Conservation (phyloP, 129 eudicot genomes). For the Solidago caesia region DNA sequence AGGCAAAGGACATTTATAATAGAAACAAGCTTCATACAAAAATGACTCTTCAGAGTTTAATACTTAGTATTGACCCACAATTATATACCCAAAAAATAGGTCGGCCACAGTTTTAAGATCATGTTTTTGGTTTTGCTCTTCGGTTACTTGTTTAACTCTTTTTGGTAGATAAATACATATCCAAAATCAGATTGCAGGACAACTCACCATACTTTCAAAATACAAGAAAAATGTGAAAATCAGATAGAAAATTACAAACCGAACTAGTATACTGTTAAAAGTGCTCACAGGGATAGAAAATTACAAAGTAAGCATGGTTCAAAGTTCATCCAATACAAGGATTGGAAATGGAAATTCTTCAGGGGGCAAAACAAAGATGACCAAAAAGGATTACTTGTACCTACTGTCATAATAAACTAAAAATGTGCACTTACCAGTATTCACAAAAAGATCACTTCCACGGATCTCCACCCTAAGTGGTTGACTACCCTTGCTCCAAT, state of each 20-base stretch:
- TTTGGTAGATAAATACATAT: neutral
- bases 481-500: constrained; percentile 6
- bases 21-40: neutral
- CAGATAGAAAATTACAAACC: neutral
- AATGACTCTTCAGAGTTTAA: neutral
- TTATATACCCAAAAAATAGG: too few relatives aligned
- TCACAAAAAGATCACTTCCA: neutral
- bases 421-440: constrained; percentile 6
- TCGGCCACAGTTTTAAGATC: too few relatives aligned
- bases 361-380: neutral
- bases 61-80: neutral
- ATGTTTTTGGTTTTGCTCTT: neutral
- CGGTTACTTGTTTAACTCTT: neutral
- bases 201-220: neutral
- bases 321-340: neutral
- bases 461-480: constrained; percentile 3
- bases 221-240: neutral
- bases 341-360: neutral
- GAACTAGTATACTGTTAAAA: neutral
- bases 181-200: neutral
- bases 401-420: neutral
- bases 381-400: neutral
- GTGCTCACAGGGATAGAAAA: neutral
- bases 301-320: neutral
- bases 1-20: neutral